phyloP scores from a whole-genome alignment of 768 basidiomycete genomes.

The Tulasnella sp. region DNA sequence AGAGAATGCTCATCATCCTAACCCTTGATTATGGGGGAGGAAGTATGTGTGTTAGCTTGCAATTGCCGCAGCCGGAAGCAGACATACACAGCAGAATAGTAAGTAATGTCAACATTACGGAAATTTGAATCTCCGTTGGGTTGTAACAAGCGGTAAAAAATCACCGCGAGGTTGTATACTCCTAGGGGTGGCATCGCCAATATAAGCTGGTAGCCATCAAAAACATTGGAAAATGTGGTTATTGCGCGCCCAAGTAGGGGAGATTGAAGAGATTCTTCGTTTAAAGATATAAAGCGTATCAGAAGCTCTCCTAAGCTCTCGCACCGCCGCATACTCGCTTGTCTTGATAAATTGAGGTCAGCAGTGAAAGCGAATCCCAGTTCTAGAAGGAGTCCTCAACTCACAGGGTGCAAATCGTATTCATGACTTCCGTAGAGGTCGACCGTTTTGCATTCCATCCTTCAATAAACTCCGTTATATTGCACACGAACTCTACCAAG shows the following conservation, averaged over 20 bases:
- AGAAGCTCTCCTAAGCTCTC: neutral
- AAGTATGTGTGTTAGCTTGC: neutral
- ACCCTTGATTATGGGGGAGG: neutral
- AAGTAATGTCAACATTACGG: neutral
- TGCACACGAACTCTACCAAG: neutral
- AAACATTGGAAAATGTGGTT: neutral
- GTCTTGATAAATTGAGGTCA: neutral
- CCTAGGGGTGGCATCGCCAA: neutral
- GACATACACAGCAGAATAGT: neutral
- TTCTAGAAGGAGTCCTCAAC: neutral
- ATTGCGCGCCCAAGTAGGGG: neutral
- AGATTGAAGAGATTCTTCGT: neutral
- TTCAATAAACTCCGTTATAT: neutral
- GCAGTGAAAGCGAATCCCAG: neutral
- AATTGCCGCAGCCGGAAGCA: neutral
- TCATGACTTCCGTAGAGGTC: neutral
- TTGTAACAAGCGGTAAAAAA: neutral
- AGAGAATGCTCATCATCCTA: neutral
- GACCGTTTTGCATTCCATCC: neutral
- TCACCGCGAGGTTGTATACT: neutral
- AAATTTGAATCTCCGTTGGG: neutral
- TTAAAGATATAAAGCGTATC: neutral
- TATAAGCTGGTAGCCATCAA: neutral
- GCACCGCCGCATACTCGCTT: neutral
- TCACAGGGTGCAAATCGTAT: neutral